Evolutionary conservation across 345 rosid species (phyloP), one percentile per base, ranked within the genome.

Genomic region (Barbarea vulgaris): DNA sequence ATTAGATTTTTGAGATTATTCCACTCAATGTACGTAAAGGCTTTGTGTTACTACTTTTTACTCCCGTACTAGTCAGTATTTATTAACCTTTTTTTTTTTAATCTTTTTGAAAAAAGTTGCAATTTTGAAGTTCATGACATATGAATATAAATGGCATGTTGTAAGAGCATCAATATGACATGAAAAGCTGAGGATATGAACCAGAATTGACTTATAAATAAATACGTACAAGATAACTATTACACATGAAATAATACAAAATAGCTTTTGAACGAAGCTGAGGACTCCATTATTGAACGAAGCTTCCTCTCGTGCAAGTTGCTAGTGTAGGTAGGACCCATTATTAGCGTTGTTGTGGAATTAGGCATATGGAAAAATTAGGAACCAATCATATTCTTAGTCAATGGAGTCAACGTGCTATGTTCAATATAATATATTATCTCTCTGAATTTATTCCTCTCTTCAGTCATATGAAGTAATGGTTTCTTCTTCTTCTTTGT

Each of bases 121-220:
- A 1, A 66, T 18, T 62, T 12, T 52, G 11, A 41, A 28, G 21
- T 54, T 21, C 48, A 73, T 31, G 70, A 61, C 48, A 70, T 56
- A 5, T 72, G 52, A 36, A 36, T 47, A 46, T 34, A 63, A 73
- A 64, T 64, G 34, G 77, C 44, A 73, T 19, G 21, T 11, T 41
- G 46, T 52, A 76, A 69, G 62, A 28, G 69, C 74, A 75, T 68
- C 48, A 33, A 68, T 50, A 51, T 75, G 69, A 75, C 47, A 75
- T 68, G 79, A 75, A 74, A 34, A 47, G 51, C 51, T 24, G 21
- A 46, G 22, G 50, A 15, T 27, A 15, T 15, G 44, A 74, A 46
- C 22, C 59, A 47, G 56, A 58, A 67, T 34, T 48, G 51, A 72
- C 37, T 70, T 59, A 33, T 58, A 48, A 33, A 50, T 59, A 21